Evolutionary conservation across 2,329 filamentous ascomycete genomes (phyloP).

Genomic region (Neurospora sp.): DNA sequence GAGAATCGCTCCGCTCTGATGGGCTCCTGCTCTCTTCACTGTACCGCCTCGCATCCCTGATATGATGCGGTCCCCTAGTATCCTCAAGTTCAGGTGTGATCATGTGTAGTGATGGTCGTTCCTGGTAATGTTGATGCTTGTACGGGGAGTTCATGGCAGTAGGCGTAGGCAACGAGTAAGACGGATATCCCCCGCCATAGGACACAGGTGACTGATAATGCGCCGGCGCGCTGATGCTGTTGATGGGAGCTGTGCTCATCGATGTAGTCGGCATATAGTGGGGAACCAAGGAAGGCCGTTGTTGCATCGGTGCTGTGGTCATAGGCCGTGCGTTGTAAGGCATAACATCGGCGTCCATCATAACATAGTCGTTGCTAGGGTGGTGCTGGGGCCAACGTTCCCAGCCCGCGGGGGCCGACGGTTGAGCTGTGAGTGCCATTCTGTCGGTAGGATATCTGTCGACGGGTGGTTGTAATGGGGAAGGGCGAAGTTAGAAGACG

Average conservation of each 20-base stretch:
- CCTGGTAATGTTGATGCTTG: conserved; percentile 20
- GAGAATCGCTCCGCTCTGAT: conserved; percentile 25
- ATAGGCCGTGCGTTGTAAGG: conserved; percentile 37
- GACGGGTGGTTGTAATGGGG: conserved; percentile 1
- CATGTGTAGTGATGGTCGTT: conserved; percentile 20
- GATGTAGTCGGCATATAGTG: conserved; percentile 36
- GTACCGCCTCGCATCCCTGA: conserved; percentile 16
- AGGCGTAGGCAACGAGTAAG: conserved; percentile 25
- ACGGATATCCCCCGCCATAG: conserved; percentile 30
- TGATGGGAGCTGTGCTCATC: conserved; percentile 34
- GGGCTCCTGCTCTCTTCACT: conserved; percentile 25
- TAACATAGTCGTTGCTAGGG: conserved; percentile 29
- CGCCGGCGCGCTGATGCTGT: conserved; percentile 27
- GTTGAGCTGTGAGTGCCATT: conserved; percentile 40
- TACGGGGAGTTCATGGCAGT: conserved; percentile 16
- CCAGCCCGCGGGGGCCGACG: conserved; percentile 38
- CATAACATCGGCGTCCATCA: conserved; percentile 39
- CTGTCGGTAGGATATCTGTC: conserved; percentile 21
- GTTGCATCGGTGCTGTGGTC: conserved; percentile 29
- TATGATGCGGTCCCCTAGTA: conserved; percentile 10
- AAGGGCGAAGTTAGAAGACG: conserved; percentile 17
- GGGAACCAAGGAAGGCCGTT: conserved; percentile 33
- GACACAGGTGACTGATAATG: conserved; percentile 31
- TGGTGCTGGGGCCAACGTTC: conserved; percentile 44
- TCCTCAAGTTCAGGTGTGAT: conserved; percentile 22